Evolutionary conservation across 495 filamentous ascomycete species (phyloP).

Genomic region (Patellaria atrata): DNA sequence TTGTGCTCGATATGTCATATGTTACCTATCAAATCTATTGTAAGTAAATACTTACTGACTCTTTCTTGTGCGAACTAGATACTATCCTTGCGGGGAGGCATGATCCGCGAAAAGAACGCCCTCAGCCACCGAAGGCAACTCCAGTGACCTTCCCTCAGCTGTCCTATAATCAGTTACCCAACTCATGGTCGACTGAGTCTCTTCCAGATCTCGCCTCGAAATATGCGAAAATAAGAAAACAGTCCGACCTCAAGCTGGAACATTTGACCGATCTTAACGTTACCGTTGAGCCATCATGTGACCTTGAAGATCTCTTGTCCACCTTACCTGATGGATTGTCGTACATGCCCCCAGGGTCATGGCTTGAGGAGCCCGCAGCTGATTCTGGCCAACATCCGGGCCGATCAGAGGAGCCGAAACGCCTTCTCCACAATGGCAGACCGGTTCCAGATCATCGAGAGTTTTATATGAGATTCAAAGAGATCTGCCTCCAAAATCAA

Average conservation of each 20-base stretch:
- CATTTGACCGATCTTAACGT: slow-evolving; percentile 42
- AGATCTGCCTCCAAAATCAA: slow-evolving; percentile 42
- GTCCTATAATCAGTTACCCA: slow-evolving; percentile 1
- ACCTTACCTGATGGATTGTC: slow-evolving; percentile 25
- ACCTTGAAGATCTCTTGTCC: slow-evolving; percentile 33
- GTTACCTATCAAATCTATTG: too few relatives aligned
- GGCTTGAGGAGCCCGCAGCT: slow-evolving; percentile 23
- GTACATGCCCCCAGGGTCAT: slow-evolving; percentile 34
- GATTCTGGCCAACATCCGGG: slow-evolving; percentile 1
- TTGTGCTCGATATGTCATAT: too few relatives aligned
- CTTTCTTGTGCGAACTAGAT: too few relatives aligned
- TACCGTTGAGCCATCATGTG: slow-evolving; percentile 29
- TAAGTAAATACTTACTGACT: too few relatives aligned
- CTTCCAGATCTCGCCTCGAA: slow-evolving; percentile 27
- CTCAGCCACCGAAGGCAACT: slow-evolving; percentile 19
- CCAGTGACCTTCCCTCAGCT: slow-evolving; percentile 22
- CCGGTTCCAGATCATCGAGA: slow-evolving; percentile 34
- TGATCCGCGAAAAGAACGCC: slow-evolving; percentile 23
- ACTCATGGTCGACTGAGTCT: slow-evolving; percentile 9
- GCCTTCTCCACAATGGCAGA: slow-evolving; percentile 35
- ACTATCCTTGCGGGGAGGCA: slow-evolving; percentile 18
- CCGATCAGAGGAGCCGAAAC: slow-evolving; percentile 11
- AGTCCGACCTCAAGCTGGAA: slow-evolving; percentile 36
- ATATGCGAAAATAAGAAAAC: slow-evolving; percentile 37
- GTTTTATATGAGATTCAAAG: slow-evolving; percentile 34